Conservation (phyloP, 2,329 filamentous ascomycete species). For the Trichoderma oligosporum region DNA sequence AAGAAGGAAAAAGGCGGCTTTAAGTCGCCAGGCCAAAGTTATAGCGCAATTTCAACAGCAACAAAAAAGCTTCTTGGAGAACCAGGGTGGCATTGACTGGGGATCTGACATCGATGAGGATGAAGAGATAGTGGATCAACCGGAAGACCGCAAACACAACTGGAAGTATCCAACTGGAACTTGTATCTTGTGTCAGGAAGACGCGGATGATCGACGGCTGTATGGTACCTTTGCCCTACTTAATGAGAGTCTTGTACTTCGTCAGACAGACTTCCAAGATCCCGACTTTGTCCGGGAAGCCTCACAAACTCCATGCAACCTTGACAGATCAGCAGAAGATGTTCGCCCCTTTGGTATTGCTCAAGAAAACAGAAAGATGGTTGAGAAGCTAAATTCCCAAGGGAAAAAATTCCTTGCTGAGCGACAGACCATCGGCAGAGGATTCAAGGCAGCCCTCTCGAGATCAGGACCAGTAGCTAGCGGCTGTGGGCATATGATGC, state of each 20-base stretch:
- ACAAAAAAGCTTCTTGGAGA: slow-evolving; percentile 90
- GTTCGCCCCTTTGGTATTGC: slow-evolving; percentile 88
- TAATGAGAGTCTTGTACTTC: slow-evolving; percentile 77
- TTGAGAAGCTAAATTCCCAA: slow-evolving; percentile 70
- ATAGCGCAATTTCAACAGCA: slow-evolving; percentile 99
- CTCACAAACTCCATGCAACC: slow-evolving; percentile 68
- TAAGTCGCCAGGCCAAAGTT: slow-evolving; percentile 84
- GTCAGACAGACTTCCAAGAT: slow-evolving; percentile 81
- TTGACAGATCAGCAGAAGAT: slow-evolving; percentile 80
- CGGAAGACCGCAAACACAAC: slow-evolving; percentile 58
- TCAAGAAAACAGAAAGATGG: slow-evolving; percentile 73
- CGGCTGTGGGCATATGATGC: slow-evolving; percentile 97
- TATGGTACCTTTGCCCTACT: slow-evolving; percentile 94
- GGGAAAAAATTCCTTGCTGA: slow-evolving; percentile 70
- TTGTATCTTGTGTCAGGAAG: slow-evolving; percentile 95
- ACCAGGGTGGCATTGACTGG: slow-evolving; percentile 84
- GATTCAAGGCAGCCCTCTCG: slow-evolving; percentile 68
- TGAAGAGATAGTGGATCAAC: slow-evolving; percentile 55
- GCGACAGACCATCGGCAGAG: slow-evolving; percentile 80
- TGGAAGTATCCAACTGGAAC: slow-evolving; percentile 93
- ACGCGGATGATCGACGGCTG: slow-evolving; percentile 80
- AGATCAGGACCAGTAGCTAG: slow-evolving; percentile 76
- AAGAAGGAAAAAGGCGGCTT: slow-evolving; percentile 82
- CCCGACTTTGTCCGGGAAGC: slow-evolving; percentile 81
- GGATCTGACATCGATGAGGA: slow-evolving; percentile 73